Evolutionary conservation across 768 basidiomycete genomes (phyloP).

Genomic region (Boletus fagicola): DNA sequence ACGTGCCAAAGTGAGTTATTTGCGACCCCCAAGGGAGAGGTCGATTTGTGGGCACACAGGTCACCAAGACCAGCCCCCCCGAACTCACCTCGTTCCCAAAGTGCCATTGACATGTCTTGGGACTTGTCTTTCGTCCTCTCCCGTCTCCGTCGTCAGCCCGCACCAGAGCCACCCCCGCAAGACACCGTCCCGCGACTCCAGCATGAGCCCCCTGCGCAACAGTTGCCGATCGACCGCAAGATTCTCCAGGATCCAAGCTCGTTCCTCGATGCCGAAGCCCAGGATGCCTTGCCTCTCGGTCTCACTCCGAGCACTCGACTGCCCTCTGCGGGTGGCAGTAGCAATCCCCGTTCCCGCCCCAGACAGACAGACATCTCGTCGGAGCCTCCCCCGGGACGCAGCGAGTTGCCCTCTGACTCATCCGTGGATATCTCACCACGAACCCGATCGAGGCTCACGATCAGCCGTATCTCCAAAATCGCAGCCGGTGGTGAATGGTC

Average conservation of each 20-base stretch:
- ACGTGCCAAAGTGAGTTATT: background rate
- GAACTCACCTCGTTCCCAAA: background rate
- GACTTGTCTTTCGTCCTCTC: slow-evolving; percentile 33
- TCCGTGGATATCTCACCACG: slow-evolving; percentile 13
- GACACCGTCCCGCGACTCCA: background rate
- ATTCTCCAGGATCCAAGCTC: slow-evolving; percentile 33
- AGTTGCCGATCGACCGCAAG: slow-evolving; percentile 23
- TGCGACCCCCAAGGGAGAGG: slow-evolving; percentile 29
- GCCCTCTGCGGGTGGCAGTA: slow-evolving; percentile 12
- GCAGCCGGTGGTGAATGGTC: slow-evolving; percentile 32
- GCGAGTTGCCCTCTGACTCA: background rate
- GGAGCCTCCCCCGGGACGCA: background rate
- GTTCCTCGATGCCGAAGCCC: slow-evolving; percentile 20
- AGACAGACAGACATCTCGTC: slow-evolving; percentile 3
- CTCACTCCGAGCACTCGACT: slow-evolving; percentile 32
- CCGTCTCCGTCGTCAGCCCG: slow-evolving; percentile 31
- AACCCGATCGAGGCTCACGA: slow-evolving; percentile 10
- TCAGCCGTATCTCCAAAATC: slow-evolving; percentile 21
- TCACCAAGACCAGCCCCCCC: background rate
- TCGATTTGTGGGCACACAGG: slow-evolving; percentile 7
- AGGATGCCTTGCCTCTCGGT: slow-evolving; percentile 14
- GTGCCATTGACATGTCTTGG: slow-evolving; percentile 25
- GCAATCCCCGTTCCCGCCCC: background rate
- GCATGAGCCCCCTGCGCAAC: background rate
- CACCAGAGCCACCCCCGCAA: slow-evolving; percentile 15